Base-by-base conservation (phyloP, 2,329 filamentous ascomycete genomes). In the Neoascochyta sp. region DNA sequence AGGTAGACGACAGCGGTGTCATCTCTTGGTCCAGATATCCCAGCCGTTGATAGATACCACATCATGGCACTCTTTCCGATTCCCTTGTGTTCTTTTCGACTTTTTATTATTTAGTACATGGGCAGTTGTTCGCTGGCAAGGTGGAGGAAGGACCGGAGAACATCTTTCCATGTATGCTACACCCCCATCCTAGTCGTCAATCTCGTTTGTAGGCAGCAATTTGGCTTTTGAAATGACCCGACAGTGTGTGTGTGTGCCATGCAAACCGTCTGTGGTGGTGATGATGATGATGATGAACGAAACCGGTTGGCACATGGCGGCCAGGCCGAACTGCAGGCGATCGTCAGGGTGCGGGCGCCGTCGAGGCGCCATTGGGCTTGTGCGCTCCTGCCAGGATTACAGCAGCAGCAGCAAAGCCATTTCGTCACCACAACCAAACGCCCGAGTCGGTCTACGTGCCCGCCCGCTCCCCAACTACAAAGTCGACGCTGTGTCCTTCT, bases 21-120 rank as follows among this genome's bases (percentile, higher is more conserved):
- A 44, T 54, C 36, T 59, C 41, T 46, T 50, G 45, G 57, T 59
- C 49, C 49, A 50, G 47, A 60, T 60, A 57, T 59, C 51, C 59
- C 52, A 57, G 54, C 57, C 55, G 60, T 60, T 63, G 60, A 61
- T 63, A 62, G 61, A 63, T 63, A 63, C 61, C 61, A 60, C 59
- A 61, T 60, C 58, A 61, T 62, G 62, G 61, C 61, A 50, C 56
- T 62, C 59, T 52, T 61, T 60, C 46, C 35, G 42, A 33, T 56
- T 54, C 46, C 45, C 49, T 52, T 55, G 43, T 41, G 43, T 52
- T 38, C 43, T 47, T 42, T 54, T 57, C 42, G 37, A 47, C 42
- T 54, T 50, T 50, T 53, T 55, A 56, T 55, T 60, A 48, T 59
- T 58, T 61, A 60, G 55, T 58, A 53, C 43, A 49, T 36, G 50